phyloP scores from a whole-genome alignment of 2,329 filamentous ascomycete genomes.

The Proliferodiscus dingleyae region DNA sequence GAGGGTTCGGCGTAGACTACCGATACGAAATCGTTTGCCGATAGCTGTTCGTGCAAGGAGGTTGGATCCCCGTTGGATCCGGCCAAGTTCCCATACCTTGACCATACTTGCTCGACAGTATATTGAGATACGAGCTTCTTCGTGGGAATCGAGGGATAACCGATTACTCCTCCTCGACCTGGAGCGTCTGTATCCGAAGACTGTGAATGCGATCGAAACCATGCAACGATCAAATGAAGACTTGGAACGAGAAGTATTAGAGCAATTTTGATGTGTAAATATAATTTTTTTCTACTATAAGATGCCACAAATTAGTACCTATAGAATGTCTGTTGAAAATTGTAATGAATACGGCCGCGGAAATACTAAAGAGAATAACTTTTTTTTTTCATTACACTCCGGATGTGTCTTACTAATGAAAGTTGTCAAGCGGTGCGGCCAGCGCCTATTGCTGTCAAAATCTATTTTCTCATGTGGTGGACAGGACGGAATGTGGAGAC shows the following conservation, averaged over 20 bases:
- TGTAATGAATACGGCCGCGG: too few relatives aligned
- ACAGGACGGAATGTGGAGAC: too few relatives aligned
- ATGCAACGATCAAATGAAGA: conserved; percentile 26
- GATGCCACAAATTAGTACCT: neutral
- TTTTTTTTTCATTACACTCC: too few relatives aligned
- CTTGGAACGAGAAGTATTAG: conserved; percentile 20
- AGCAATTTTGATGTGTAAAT: conserved; percentile 1
- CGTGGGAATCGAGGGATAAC: conserved; percentile 23
- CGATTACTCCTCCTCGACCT: conserved; percentile 24
- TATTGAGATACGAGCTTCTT: conserved; percentile 24
- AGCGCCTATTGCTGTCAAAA: too few relatives aligned
- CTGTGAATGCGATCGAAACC: conserved; percentile 26
- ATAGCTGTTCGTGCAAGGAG: conserved; percentile 19
- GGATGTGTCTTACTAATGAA: too few relatives aligned
- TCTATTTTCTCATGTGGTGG: too few relatives aligned
- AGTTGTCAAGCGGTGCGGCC: too few relatives aligned
- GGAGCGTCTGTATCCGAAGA: conserved; percentile 27
- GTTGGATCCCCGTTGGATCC: conserved; percentile 22
- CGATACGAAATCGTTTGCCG: conserved; percentile 24
- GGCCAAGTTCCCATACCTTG: conserved; percentile 28
- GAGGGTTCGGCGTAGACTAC: conserved; percentile 17
- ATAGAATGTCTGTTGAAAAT: neutral
- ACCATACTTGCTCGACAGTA: conserved; percentile 27
- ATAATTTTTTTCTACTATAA: neutral
- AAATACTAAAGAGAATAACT: too few relatives aligned